Percentiles rank a stretch among this genome's conserved stretches.
Conservation (phyloP, 202 grass and related monocot genomes). For the Elaeis oleifera region DNA sequence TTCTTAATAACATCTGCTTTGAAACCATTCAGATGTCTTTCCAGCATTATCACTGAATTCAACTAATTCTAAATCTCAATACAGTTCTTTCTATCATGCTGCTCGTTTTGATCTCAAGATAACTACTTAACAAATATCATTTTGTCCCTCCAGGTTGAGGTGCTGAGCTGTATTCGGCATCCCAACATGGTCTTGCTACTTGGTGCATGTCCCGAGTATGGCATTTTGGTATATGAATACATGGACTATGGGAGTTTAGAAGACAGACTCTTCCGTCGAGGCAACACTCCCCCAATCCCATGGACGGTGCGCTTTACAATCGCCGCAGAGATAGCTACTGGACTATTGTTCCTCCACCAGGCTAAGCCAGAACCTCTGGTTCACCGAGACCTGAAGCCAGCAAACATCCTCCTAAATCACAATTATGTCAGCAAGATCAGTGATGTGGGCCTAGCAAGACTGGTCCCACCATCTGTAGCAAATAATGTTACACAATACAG, state of each 20-base stretch:
- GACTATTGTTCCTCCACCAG: constrained; percentile 83
- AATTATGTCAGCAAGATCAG: constrained; percentile 89
- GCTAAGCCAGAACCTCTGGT: constrained; percentile 81
- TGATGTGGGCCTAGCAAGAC: constrained; percentile 74
- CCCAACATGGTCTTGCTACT: constrained; percentile 93
- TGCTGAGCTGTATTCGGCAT: constrained; percentile 80
- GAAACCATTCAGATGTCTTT: too few species aligned
- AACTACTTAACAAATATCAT: too few species aligned
- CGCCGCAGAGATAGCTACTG: constrained; percentile 67
- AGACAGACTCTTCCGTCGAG: constrained; percentile 56
- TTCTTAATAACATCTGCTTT: too few species aligned
- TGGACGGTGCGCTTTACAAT: constrained; percentile 80
- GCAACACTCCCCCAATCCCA: constrained; percentile 55
- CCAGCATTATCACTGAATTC: too few species aligned
- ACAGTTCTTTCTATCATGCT: too few species aligned
- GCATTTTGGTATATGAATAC: constrained; percentile 80
- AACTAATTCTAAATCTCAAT: too few species aligned
- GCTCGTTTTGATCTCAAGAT: too few species aligned
- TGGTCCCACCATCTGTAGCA: constrained; percentile 51
- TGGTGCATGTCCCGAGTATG: constrained; percentile 83
- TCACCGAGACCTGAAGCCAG: constrained; percentile 87
- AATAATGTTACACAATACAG: constrained; percentile 55
- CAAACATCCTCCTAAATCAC: constrained; percentile 89
- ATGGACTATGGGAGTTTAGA: constrained; percentile 95
- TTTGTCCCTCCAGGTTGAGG: constrained; percentile 46